phyloP scores from a whole-genome alignment of 2,329 filamentous ascomycete species.

The Onygenales sp. region DNA sequence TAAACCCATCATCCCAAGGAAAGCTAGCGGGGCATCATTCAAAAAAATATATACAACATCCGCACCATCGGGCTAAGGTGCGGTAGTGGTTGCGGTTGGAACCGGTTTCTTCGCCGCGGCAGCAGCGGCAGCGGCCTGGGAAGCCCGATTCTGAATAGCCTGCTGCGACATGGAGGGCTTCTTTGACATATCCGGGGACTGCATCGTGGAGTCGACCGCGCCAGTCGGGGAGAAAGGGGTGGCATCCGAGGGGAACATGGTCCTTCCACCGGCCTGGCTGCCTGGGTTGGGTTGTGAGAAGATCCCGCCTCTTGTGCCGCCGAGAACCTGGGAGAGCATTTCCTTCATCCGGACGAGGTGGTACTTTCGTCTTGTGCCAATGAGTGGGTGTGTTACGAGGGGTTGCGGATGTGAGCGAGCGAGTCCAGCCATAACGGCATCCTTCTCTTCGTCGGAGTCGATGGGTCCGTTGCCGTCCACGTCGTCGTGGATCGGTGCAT shows the following conservation, averaged over 20 bases:
- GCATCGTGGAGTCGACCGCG: conserved; percentile 14
- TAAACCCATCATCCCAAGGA: conserved; percentile 3
- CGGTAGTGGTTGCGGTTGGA: conserved; percentile 9
- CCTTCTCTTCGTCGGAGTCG: conserved; percentile 90
- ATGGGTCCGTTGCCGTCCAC: conserved; percentile 72
- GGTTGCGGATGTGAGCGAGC: conserved; percentile 69
- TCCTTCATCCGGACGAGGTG: conserved; percentile 55
- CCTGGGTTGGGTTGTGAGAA: conserved; percentile 28
- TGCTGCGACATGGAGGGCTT: conserved; percentile 10
- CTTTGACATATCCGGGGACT: conserved; percentile 6
- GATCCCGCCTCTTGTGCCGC: conserved; percentile 37
- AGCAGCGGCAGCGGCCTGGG: conserved; percentile 12
- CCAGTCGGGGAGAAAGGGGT: conserved; percentile 17
- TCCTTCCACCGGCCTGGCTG: conserved; percentile 20
- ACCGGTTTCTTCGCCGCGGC: conserved; percentile 16
- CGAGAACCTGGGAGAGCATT: conserved; percentile 51
- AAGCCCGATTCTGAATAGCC: conserved; percentile 6
- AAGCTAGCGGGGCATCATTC: conserved; percentile 11
- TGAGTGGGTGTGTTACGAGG: conserved; percentile 53
- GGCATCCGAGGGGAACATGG: conserved; percentile 25
- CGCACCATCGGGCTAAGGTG: background rate
- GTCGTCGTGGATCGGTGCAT: conserved; percentile 80
- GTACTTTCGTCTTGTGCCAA: conserved; percentile 45
- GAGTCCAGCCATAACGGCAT: conserved; percentile 67
- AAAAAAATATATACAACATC: conserved; percentile 5